Evolutionary conservation across 495 filamentous ascomycete species (phyloP), one percentile per base, ranked within the genome.

Genomic region (Aspergillus leporis): DNA sequence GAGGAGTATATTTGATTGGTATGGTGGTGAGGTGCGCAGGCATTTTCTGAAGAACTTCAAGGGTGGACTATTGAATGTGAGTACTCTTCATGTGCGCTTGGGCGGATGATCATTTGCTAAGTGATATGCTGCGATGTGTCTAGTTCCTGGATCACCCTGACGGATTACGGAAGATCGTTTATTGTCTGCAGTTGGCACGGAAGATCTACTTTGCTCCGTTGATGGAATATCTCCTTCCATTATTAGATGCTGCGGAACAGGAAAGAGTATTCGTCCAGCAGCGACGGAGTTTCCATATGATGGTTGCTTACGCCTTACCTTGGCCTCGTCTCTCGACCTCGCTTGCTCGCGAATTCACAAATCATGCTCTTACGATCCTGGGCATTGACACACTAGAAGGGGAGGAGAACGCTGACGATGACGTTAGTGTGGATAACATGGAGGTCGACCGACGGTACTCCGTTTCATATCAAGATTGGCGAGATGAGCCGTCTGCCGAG

Each of bases 251-350:
- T 2, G 51, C 34, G 7, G 66, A 67, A 21, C 70, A 66, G 58
- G 75, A 81, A 5, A 59, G 59, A 5, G 68, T 78, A 8, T 70
- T 83, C 50, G 53, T 69, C 19, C 82, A 78, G 22, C 84, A 90
- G 57, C 75, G 77, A 19, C 75, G 82, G 38, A 81, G 85, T 59
- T 80, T 92, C 23, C 81, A 88, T 64, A 83, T 86, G 19, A 80
- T 91, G 23, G 80, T 90, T 31, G 79, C 80, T 18, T 87, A 88
- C 67, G 86, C 87, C 4, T 70, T 86, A 28, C 84, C 84, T 5
- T 78, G 79, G 63, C 70, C 69, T 28, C 47, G 65, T 6, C 66
- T 90, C 34, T 77, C 81, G 40, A 65, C 68, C 16, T 74, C 85
- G 13, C 67, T 92, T 4, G 73, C 74, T 3, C 67, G 66, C 21